Conservation (phyloP, 1,284 basidiomycete genomes). For the Hymenochaete sp. region DNA sequence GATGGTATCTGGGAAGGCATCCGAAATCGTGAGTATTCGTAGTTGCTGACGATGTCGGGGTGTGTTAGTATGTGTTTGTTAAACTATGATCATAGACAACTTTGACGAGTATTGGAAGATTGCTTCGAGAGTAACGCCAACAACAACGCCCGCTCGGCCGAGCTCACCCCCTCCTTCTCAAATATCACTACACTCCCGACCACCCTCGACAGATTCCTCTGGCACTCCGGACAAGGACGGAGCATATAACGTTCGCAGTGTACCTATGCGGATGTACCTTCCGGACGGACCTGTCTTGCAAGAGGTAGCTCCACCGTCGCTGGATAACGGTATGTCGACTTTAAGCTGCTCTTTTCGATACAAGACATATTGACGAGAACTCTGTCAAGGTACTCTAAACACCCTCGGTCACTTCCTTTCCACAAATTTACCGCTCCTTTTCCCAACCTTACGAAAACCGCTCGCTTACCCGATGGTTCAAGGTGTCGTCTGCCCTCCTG, state of each 20-base stretch:
- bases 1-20: slow-evolving; percentile 94
- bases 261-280: slow-evolving; percentile 85
- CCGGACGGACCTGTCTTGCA: slow-evolving; percentile 89
- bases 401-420: slow-evolving; percentile 55
- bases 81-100: slow-evolving; percentile 52
- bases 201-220: slow-evolving; percentile 59
- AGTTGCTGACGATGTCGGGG: slow-evolving; percentile 8
- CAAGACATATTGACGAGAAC: slow-evolving; percentile 12
- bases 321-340: slow-evolving; percentile 49
- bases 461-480: slow-evolving; percentile 73
- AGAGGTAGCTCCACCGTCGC: slow-evolving; percentile 73
- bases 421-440: slow-evolving; percentile 56
- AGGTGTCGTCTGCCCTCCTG: slow-evolving; percentile 79
- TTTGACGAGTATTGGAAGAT: slow-evolving; percentile 93
- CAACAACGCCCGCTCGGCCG: slow-evolving; percentile 47
- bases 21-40: slow-evolving; percentile 63
- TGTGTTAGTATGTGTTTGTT: neutral
- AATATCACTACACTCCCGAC: slow-evolving; percentile 50
- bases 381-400: slow-evolving; percentile 43
- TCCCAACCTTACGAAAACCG: slow-evolving; percentile 38
- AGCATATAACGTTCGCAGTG: slow-evolving; percentile 76
- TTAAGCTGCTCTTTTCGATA: slow-evolving; percentile 4
- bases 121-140: slow-evolving; percentile 75
- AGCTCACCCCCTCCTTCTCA: slow-evolving; percentile 46
- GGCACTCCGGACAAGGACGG: slow-evolving; percentile 55